Evolutionary conservation across 2,329 filamentous ascomycete species (phyloP).

Genomic region (Fusarium hostae): DNA sequence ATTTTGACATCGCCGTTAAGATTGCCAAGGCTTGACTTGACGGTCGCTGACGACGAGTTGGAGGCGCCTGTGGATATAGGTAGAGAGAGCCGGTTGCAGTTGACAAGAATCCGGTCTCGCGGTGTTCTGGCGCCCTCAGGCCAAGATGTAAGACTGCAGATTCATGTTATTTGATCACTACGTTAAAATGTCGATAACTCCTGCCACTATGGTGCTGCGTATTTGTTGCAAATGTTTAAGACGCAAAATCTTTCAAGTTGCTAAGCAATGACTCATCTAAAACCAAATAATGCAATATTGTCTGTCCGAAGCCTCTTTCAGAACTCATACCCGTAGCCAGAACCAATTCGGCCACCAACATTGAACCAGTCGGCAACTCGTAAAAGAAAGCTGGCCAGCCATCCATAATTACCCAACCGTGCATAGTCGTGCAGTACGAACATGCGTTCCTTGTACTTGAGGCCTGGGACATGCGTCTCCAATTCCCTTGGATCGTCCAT

Average conservation of each 20-base stretch:
- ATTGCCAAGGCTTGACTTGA: background rate
- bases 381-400: background rate
- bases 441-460: background rate
- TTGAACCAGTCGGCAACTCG: background rate
- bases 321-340: background rate
- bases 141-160: background rate
- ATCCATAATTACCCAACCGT: background rate
- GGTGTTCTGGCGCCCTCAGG: no score
- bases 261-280: background rate
- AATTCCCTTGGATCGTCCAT: background rate
- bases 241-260: background rate
- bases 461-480: background rate
- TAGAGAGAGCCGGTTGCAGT: no score
- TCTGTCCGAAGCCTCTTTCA: background rate
- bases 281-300: background rate
- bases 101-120: no score
- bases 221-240: background rate
- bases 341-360: background rate
- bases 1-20: background rate
- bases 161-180: background rate
- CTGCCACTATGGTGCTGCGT: background rate
- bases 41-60: background rate
- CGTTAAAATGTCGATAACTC: background rate
- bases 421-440: background rate
- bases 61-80: background rate